Base-by-base conservation (phyloP, 2,329 filamentous ascomycete genomes). In the Capronia coronata region DNA sequence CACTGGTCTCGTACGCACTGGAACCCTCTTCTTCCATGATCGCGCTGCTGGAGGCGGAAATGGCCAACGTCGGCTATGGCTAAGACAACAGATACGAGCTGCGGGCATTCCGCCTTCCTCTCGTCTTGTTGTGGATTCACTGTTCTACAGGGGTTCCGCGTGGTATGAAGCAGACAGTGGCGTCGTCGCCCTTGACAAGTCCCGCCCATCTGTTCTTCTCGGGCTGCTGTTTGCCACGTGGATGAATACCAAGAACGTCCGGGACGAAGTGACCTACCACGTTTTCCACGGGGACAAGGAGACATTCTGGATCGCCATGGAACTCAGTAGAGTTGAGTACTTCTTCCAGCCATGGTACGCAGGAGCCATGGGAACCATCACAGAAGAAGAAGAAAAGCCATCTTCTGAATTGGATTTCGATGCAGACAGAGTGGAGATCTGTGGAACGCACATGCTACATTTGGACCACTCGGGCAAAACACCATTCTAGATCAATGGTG, bases 251-350 rank as follows among this genome's bases (percentile, higher is more conserved):
- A 57, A 64, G 5, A 57, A 51, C 0, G 70, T 73, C 1, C 65
- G 71, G 0, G 65, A 71, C 2, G 61, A 68, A 21, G 62, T 67
- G 8, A 71, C 70, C 1, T 73, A 72, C 50, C 61, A 63, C 25
- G 59, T 71, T 22, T 69, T 63, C 0, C 68, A 74, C 18, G 72
- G 72, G 0, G 72, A 75, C 30, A 74, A 74, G 54, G 72, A 74
- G 53, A 69, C 64, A 1, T 74, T 66, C 63, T 74, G 71, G 72
- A 61, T 74, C 18, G 71, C 70, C 0, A 62, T 72, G 6, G 71
- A 74, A 49, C 61, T 72, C 1, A 63, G 65, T 2, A 66, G 65
- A 2, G 63, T 67, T 0, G 51, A 43, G 0, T 73, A 73, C 43
- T 59, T 62, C 1, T 72, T 74, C 49, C 68, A 71, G 47, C 57